A percentile compares a stretch with the other conserved stretches of the same genome.
These are phyloP conservation scores for Lichenothelia convexa DNA, from an alignment of 495 filamentous ascomycete genomes.

Conservation along the genomic window DNA sequence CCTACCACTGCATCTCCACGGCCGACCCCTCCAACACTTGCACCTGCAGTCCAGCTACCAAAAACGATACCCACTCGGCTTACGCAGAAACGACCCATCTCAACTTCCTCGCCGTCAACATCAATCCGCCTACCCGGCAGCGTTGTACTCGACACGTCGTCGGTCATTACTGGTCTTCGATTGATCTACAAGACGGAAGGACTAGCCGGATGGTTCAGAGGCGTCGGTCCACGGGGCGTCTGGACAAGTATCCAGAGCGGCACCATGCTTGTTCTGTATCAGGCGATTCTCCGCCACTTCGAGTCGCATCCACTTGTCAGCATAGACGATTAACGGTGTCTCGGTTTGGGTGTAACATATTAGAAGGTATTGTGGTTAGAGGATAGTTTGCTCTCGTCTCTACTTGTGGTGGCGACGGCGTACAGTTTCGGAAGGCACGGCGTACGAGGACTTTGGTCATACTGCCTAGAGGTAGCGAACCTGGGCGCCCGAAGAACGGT, in stretches of 20 bases:
- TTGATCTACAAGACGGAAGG: slow-evolving; percentile 83
- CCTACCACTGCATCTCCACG: not conserved
- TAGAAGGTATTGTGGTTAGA: too few relatives aligned
- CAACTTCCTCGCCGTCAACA: slow-evolving; percentile 68
- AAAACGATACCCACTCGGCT: slow-evolving; percentile 16
- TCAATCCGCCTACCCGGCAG: slow-evolving; percentile 56
- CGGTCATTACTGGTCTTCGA: slow-evolving; percentile 64
- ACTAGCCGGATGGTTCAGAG: slow-evolving; percentile 76
- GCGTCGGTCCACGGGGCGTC: slow-evolving; percentile 81
- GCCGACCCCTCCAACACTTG: not conserved
- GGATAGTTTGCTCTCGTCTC: too few relatives aligned
- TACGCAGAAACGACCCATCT: slow-evolving; percentile 42
- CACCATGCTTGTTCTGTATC: slow-evolving; percentile 94
- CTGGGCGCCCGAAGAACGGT: too few relatives aligned
- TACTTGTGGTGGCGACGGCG: too few relatives aligned
- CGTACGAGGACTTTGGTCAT: too few relatives aligned
- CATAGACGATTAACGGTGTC: not conserved
- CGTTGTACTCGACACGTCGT: slow-evolving; percentile 66
- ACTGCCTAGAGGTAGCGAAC: too few relatives aligned
- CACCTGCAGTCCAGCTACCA: slow-evolving; percentile 5
- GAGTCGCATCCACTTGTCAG: slow-evolving; percentile 27
- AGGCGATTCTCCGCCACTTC: slow-evolving; percentile 62
- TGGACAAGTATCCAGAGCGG: slow-evolving; percentile 97
- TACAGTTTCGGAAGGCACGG: too few relatives aligned
- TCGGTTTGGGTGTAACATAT: too few relatives aligned